Base-by-base conservation (phyloP, 2,329 filamentous ascomycete species). In the Aspergillus terreus region DNA sequence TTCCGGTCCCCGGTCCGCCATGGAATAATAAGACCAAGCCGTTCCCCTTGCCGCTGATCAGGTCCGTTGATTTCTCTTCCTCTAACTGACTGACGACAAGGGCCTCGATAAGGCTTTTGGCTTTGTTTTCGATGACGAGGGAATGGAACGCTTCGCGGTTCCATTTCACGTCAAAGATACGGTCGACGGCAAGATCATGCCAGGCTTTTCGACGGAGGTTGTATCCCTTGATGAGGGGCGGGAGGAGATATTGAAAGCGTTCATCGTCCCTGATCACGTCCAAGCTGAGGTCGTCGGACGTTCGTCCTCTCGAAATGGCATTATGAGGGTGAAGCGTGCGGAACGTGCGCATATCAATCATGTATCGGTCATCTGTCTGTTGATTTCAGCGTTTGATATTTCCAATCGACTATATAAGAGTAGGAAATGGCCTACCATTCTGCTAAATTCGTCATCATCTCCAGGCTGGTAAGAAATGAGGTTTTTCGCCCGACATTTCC, bases 291-390 rank as follows among this genome's bases (percentile, higher is more conserved):
- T 14, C 12, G 14, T 7, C 4, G 25, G 25, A 27, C 25, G 25
- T 27, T 15, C 4, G 42, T 25, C n/a, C 21, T 11, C 4, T 1
- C 12, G 4, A 5, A 6, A 30, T 27, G 9, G 43, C 5, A 9
- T n/a, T 32, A 11, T 7, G 25, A 27, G 11, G 6, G 23, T 51
- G 49, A 11, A 51, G 23, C 6, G 27, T 4, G 4, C 42, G 23
- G 23, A 46, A 51, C 4, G 35, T 44, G 6, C 10, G 3, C 3
- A 15, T 15, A 36, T 51, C 49, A 6, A 51, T 25, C 49, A 51
- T 47, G 19, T 43, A 51, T 33, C 40, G 21, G 25, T 27, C 25
- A 27, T 27, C 25, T 5, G 25, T 27, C 25, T 27, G 25, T 5
- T 6, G 5, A 5, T 9, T 27, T 27, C 9, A 27, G 25, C 9